Base-by-base conservation (phyloP, 176 grass and related monocot genomes). In the Poa pratensis region DNA sequence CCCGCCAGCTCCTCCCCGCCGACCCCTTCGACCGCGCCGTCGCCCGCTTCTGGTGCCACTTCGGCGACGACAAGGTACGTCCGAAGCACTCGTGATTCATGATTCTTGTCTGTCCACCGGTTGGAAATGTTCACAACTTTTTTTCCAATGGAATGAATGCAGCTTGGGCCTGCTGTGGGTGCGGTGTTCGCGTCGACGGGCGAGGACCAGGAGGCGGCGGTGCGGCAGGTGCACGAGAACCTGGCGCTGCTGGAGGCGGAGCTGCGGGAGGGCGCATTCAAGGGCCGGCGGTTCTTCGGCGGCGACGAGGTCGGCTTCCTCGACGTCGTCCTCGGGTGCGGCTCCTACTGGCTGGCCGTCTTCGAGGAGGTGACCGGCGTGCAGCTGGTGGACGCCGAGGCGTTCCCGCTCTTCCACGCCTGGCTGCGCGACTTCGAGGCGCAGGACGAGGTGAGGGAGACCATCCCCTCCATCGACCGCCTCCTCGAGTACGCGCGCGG, bases 301-400 rank as follows among this genome's bases (percentile, higher is more conserved):
- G n/a, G n/a, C n/a, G n/a, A n/a, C n/a, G n/a, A n/a, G n/a, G n/a
- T n/a, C 1, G 94, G 94, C 1, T 37, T 96, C 62, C 88, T 96
- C 0, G 94, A 96, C 78, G 90, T 96, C 14, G 91, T 96, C 19
- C 89, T 96, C 2, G 94, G 94, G 1, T 96, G 94, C 72, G 94
- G 94, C 7, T 96, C 94, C 15, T 96, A 93, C 91, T 96, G 94
- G 94, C 91, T 96, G 6, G 91, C 91, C 74, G 91, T 96, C 7
- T 96, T 96, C 79, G 94, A 96, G 74, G 94, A 93, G 57, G 91
- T 96, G 3, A 93, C 88, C 11, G 94, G 86, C 9, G 86, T 91
- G 79, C 91, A 90, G 80, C 91, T 96, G 15, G 94, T 96, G n/a
- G 91, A 93, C 60, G 80, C 88, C 8, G 84, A 86, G 10, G 90